phyloP scores from a whole-genome alignment of 306 rosid species.

The Acmispon strigosus region DNA sequence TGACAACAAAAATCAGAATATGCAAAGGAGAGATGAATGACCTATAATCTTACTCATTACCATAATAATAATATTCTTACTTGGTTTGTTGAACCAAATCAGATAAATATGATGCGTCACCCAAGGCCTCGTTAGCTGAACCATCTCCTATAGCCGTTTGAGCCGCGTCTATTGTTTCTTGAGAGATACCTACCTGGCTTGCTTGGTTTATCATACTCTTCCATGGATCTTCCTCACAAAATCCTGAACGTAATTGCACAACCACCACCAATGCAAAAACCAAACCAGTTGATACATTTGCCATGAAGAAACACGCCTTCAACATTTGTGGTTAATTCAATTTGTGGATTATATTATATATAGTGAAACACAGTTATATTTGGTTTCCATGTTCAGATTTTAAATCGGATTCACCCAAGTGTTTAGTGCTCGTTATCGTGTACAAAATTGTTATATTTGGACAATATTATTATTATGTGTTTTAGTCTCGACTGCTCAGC shows the following conservation, averaged over 20 bases:
- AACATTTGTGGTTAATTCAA: too few species aligned
- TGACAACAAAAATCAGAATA: background rate
- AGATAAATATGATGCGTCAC: background rate
- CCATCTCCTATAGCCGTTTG: background rate
- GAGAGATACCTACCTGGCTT: constrained; percentile 8
- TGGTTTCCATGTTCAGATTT: background rate
- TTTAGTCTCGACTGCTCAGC: background rate
- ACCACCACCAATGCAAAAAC: background rate
- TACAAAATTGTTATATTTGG: background rate
- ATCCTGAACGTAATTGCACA: background rate
- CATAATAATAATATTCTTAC: too few species aligned
- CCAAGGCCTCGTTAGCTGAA: background rate
- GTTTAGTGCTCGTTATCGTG: too few species aligned
- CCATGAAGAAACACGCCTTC: too few species aligned
- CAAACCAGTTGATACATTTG: background rate
- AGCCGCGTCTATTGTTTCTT: constrained; percentile 14
- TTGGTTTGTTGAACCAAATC: constrained; percentile 16
- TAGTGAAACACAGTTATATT: background rate
- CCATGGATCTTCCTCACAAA: constrained; percentile 12
- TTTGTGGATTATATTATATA: background rate
- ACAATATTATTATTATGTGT: background rate
- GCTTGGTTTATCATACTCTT: constrained; percentile 1
- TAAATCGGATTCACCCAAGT: background rate
- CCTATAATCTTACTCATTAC: too few species aligned
- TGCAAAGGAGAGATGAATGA: too few species aligned